Evolutionary conservation across 163 green algal species (phyloP).

Genomic region (Chlorella variabilis): DNA sequence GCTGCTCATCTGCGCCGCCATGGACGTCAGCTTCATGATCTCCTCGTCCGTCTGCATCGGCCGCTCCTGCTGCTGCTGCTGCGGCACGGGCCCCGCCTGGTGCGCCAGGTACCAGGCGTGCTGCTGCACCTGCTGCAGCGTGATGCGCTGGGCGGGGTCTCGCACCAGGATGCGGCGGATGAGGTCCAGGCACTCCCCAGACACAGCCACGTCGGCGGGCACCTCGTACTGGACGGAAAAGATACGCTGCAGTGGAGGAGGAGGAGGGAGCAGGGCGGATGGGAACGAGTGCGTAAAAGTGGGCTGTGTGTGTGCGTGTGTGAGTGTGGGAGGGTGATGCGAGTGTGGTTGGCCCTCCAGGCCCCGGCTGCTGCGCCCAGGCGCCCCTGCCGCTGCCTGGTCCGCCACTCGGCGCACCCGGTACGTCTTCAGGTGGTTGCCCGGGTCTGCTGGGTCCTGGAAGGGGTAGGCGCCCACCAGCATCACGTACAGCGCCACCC

Average conservation of each 20-base stretch:
- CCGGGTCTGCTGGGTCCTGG: constrained; percentile 89
- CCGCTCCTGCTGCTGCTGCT: background rate
- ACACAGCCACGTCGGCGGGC: background rate
- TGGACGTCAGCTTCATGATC: background rate
- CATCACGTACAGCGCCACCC: constrained; percentile 99
- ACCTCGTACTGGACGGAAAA: constrained; percentile 22
- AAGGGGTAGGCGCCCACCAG: constrained; percentile 98
- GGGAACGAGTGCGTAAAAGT: no score
- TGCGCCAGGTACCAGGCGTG: constrained; percentile 77
- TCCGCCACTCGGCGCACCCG: constrained; percentile 74
- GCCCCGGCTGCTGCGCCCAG: background rate
- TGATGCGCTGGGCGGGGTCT: constrained; percentile 55
- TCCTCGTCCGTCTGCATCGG: background rate
- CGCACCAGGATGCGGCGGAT: constrained; percentile 11
- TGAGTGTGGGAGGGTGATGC: no score
- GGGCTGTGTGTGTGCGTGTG: no score
- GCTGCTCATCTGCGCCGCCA: background rate
- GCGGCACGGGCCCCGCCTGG: background rate
- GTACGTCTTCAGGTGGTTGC: constrained; percentile 96
- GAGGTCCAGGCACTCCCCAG: background rate
- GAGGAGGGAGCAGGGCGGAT: constrained; percentile 64
- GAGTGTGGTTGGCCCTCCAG: no score
- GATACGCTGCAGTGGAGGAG: constrained; percentile 75
- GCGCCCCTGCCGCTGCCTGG: no score
- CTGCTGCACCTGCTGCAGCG: constrained; percentile 67